phyloP scores from a whole-genome alignment of 2,329 filamentous ascomycete genomes.

The Talaromyces sp. region DNA sequence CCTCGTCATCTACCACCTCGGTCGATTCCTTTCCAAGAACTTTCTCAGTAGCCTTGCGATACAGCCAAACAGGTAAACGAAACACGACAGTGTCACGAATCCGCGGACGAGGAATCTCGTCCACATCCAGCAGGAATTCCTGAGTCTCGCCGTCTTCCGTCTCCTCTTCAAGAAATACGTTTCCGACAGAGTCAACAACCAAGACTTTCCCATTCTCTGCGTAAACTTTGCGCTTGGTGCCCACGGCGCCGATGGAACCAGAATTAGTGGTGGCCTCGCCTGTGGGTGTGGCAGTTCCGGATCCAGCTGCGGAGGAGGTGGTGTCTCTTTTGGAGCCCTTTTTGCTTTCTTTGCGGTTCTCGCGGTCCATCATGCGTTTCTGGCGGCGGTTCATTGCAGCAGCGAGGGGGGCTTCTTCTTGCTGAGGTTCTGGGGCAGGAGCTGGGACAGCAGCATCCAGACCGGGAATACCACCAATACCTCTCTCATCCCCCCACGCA shows the following conservation, averaged over 20 bases:
- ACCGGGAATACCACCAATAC: constrained; percentile 61
- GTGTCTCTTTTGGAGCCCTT: constrained; percentile 31
- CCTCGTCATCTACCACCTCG: neutral
- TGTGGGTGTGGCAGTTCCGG: constrained; percentile 49
- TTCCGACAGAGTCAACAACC: constrained; percentile 83
- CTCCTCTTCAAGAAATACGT: constrained; percentile 91
- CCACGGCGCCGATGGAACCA: constrained; percentile 37
- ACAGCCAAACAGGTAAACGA: constrained; percentile 70
- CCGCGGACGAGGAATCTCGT: constrained; percentile 72
- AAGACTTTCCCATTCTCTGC: constrained; percentile 94
- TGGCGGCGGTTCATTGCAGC: constrained; percentile 74
- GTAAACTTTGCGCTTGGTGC: constrained; percentile 77
- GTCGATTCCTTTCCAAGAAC: neutral
- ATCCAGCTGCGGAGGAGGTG: constrained; percentile 13
- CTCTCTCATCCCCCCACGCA: constrained; percentile 81
- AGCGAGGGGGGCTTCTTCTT: constrained; percentile 42
- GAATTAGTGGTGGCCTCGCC: constrained; percentile 50
- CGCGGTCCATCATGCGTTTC: constrained; percentile 81
- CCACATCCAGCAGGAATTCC: constrained; percentile 82
- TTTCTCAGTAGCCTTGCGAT: constrained; percentile 40
- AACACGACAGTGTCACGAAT: constrained; percentile 77
- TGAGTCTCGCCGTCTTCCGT: constrained; percentile 78
- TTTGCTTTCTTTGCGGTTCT: constrained; percentile 58
- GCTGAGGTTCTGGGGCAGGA: constrained; percentile 38
- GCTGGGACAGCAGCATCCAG: constrained; percentile 40